Conservation (phyloP, 805 yeast species). For the Wickerhamomyces chambardii region DNA sequence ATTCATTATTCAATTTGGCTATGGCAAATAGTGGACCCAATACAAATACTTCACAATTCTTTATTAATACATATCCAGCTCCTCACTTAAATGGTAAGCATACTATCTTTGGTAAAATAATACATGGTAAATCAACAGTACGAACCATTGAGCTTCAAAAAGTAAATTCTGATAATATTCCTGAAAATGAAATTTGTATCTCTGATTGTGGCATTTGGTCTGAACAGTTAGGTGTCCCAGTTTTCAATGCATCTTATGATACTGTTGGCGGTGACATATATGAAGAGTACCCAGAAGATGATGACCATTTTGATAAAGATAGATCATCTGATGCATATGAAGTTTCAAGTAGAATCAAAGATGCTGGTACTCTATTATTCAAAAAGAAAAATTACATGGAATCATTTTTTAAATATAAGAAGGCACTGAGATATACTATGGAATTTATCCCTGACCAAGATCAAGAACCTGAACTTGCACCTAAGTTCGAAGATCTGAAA, state of each 20-base stretch:
- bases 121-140: conserved; percentile 59
- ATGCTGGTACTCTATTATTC: conserved; percentile 54
- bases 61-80: conserved; percentile 58
- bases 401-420: conserved; percentile 55
- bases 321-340: conserved; percentile 40
- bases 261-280: conserved; percentile 58
- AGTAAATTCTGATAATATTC: conserved; percentile 35
- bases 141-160: conserved; percentile 50
- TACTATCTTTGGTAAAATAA: conserved; percentile 67
- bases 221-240: conserved; percentile 41
- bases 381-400: conserved; percentile 40
- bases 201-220: conserved; percentile 58
- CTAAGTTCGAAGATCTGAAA: conserved; percentile 37
- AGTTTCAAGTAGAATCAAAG: conserved; percentile 50
- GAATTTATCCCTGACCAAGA: conserved; percentile 68
- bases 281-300: conserved; percentile 78
- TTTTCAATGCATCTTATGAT: conserved; percentile 53
- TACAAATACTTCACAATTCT: conserved; percentile 59
- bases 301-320: conserved; percentile 46
- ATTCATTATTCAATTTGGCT: conserved; percentile 42
- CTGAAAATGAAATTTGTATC: conserved; percentile 34
- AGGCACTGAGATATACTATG: conserved; percentile 60
- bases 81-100: conserved; percentile 74
- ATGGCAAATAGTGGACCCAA: conserved; percentile 54
- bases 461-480: conserved; percentile 40